Percentiles rank a stretch among this genome's conserved stretches.
phyloP scores from a whole-genome alignment of 75 land plant species.

The Selaginella tamariscina region DNA sequence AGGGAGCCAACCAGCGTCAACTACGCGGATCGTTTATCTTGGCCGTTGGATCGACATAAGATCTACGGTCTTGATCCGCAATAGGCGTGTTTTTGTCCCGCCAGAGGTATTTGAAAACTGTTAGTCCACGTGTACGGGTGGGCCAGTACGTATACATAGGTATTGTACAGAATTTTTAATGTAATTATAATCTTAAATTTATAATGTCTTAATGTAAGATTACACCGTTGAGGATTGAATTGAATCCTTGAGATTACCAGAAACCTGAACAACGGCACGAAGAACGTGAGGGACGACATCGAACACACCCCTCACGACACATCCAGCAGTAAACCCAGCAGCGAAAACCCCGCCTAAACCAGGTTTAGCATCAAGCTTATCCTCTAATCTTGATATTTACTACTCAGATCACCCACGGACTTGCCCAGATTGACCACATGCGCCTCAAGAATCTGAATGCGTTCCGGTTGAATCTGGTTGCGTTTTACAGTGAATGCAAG shows the following conservation, averaged over 20 bases:
- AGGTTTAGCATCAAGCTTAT: not conserved
- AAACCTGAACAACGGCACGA: not conserved
- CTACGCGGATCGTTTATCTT: too few relatives aligned
- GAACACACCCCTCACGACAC: not conserved
- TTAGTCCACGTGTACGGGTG: too few relatives aligned
- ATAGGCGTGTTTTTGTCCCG: too few relatives aligned
- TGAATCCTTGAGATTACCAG: not conserved
- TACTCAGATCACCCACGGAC: not conserved
- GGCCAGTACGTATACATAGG: too few relatives aligned
- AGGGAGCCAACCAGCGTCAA: too few relatives aligned
- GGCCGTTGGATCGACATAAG: too few relatives aligned
- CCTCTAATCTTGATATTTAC: not conserved
- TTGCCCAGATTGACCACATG: not conserved
- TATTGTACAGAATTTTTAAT: too few relatives aligned
- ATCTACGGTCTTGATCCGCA: too few relatives aligned
- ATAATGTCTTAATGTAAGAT: too few relatives aligned
- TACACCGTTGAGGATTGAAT: too few relatives aligned
- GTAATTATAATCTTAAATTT: too few relatives aligned
- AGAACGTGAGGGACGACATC: not conserved
- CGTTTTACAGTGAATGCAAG: not conserved
- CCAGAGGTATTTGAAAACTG: too few relatives aligned
- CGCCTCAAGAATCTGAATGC: not conserved
- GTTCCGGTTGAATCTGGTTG: not conserved
- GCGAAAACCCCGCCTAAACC: not conserved
- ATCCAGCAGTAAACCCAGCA: not conserved